Conservation (phyloP, 2,329 filamentous ascomycete genomes). For the Penicillium brasilianum region DNA sequence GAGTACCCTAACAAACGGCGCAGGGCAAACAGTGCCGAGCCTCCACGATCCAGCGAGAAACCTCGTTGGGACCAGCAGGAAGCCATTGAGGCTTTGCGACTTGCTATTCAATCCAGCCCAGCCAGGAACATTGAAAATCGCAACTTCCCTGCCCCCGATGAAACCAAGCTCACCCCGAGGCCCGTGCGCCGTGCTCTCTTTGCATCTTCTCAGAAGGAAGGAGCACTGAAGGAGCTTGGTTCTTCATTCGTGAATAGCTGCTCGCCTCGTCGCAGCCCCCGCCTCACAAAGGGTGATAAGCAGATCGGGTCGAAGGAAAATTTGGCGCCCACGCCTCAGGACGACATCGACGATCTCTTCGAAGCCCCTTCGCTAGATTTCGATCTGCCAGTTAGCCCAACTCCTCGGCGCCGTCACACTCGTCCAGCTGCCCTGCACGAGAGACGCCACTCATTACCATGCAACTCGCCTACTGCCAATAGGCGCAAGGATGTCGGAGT, state of each 20-base stretch:
- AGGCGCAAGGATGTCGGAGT: constrained; percentile 29
- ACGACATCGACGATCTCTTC: constrained; percentile 69
- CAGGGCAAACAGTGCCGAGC: constrained; percentile 56
- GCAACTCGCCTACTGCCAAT: constrained; percentile 40
- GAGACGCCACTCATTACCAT: constrained; percentile 46
- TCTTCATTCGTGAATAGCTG: constrained; percentile 50
- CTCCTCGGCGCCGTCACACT: constrained; percentile 60
- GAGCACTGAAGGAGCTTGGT: constrained; percentile 44
- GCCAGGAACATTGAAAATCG: constrained; percentile 56
- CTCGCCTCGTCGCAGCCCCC: constrained; percentile 52
- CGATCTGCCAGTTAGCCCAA: constrained; percentile 60
- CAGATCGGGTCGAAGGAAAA: constrained; percentile 64
- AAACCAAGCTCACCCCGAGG: constrained; percentile 61
- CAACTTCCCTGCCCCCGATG: constrained; percentile 45
- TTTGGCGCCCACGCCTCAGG: constrained; percentile 50
- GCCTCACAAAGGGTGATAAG: constrained; percentile 43
- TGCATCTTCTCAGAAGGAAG: constrained; percentile 44
- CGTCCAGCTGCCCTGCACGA: constrained; percentile 44
- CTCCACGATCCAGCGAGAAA: constrained; percentile 41
- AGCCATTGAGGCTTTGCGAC: constrained; percentile 54
- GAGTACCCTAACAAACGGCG: constrained; percentile 46
- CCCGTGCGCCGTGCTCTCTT: constrained; percentile 55
- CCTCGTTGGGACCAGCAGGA: constrained; percentile 45
- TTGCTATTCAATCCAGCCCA: constrained; percentile 67
- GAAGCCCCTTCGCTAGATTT: constrained; percentile 60